Evolutionary conservation across 2,329 filamentous ascomycete species (phyloP).

Genomic region (Fusarium sp.): DNA sequence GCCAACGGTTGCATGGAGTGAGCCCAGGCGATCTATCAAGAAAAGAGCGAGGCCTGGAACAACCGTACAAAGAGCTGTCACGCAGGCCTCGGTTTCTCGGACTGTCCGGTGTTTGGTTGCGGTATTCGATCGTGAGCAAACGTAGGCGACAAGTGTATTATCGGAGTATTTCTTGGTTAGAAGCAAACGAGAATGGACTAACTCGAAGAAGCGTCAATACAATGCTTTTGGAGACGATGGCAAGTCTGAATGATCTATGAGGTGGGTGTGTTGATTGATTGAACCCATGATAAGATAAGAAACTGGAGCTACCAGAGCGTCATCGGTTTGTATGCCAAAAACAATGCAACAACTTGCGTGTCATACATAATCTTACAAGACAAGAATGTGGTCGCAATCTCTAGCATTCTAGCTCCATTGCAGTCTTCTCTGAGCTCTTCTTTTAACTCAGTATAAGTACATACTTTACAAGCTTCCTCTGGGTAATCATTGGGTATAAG

Average conservation of each 20-base stretch:
- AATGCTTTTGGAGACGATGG: neutral
- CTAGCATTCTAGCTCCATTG: neutral
- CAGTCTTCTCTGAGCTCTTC: neutral
- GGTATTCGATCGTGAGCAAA: neutral
- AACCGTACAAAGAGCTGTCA: conserved; percentile 40
- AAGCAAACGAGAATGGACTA: neutral
- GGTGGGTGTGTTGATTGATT: conserved; percentile 38
- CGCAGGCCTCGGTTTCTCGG: conserved; percentile 40
- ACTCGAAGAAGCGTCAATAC: neutral
- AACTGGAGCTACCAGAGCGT: conserved; percentile 27
- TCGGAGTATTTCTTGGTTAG: neutral
- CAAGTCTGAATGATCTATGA: conserved; percentile 1
- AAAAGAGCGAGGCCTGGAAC: conserved; percentile 39
- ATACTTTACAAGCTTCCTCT: too few species aligned
- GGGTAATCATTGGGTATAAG: neutral
- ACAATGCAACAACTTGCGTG: neutral
- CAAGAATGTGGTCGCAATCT: neutral
- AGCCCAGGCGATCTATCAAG: neutral
- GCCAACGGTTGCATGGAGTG: conserved; percentile 48
- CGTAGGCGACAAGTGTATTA: neutral
- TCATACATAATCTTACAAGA: neutral
- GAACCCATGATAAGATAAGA: conserved; percentile 41
- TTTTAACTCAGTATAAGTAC: neutral
- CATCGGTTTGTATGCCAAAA: conserved; percentile 4
- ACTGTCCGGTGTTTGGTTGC: conserved; percentile 16